phyloP scores from a whole-genome alignment of 148 eudicot genomes.

The Cornus suecica region DNA sequence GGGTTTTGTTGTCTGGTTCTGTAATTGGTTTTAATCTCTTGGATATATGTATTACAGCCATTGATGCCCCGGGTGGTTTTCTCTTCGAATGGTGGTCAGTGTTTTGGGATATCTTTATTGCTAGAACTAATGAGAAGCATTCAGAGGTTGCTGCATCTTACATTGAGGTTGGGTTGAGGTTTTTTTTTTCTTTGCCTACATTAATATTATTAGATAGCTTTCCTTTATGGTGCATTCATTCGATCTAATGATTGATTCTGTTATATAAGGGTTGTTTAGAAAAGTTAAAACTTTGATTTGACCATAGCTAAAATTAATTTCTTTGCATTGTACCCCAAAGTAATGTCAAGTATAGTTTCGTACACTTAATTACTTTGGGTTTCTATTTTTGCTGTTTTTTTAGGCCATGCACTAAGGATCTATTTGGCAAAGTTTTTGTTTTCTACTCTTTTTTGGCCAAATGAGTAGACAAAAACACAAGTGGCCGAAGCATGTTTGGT shows the following conservation, averaged over 20 bases:
- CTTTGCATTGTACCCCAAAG: background rate
- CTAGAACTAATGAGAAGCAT: constrained; percentile 70
- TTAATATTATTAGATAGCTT: background rate
- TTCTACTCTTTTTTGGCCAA: too few relatives aligned
- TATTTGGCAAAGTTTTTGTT: too few relatives aligned
- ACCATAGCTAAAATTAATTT: background rate
- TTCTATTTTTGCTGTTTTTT: too few relatives aligned
- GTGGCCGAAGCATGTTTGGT: too few relatives aligned
- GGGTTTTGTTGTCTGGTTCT: background rate
- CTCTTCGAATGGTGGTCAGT: constrained; percentile 92
- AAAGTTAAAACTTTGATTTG: background rate
- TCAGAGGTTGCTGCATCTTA: constrained; percentile 69
- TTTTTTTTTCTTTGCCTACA: background rate
- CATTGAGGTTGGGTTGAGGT: constrained; percentile 55
- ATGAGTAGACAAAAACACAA: too few relatives aligned
- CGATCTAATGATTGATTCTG: background rate
- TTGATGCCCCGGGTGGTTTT: constrained; percentile 87
- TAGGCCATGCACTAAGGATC: too few relatives aligned
- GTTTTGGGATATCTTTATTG: constrained; percentile 81
- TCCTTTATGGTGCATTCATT: background rate
- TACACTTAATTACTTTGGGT: background rate
- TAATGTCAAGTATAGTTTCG: too few relatives aligned
- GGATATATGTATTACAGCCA: constrained; percentile 44
- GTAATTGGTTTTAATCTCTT: background rate
- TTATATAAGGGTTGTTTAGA: background rate